These are phyloP conservation scores for Fraxinus paxiana DNA, from an alignment of 305 asterid genomes.

Conservation along the genomic window DNA sequence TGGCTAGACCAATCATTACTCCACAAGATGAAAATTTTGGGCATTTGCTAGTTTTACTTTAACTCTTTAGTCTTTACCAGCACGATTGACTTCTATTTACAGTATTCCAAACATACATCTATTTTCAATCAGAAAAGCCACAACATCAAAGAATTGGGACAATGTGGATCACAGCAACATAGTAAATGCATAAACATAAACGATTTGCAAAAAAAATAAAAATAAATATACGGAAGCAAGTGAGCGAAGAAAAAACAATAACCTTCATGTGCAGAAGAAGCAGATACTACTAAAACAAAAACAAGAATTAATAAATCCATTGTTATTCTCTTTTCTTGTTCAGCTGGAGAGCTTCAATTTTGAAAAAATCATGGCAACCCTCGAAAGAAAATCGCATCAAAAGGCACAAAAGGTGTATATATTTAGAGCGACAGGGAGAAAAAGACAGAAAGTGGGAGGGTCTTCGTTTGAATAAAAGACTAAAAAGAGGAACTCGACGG, in stretches of 20 bases:
- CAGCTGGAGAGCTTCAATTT: not conserved
- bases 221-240: not conserved
- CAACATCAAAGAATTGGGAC: not conserved
- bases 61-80: not conserved
- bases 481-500: not conserved
- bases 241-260: not conserved
- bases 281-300: not conserved
- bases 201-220: not conserved
- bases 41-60: not conserved
- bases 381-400: not conserved
- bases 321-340: not conserved
- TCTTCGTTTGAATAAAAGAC: not conserved
- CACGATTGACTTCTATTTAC: not conserved
- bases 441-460: not conserved
- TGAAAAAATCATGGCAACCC: not conserved
- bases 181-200: not conserved
- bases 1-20: constrained; percentile 44
- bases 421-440: not conserved
- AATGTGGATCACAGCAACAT: not conserved
- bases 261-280: not conserved
- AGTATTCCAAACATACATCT: not conserved
- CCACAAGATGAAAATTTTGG: constrained; percentile 12
- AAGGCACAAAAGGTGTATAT: not conserved
- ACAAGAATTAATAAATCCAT: not conserved
- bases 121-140: not conserved